Evolutionary conservation across 2,329 filamentous ascomycete species (phyloP).

Genomic region (Fusarium keratoplasticum): DNA sequence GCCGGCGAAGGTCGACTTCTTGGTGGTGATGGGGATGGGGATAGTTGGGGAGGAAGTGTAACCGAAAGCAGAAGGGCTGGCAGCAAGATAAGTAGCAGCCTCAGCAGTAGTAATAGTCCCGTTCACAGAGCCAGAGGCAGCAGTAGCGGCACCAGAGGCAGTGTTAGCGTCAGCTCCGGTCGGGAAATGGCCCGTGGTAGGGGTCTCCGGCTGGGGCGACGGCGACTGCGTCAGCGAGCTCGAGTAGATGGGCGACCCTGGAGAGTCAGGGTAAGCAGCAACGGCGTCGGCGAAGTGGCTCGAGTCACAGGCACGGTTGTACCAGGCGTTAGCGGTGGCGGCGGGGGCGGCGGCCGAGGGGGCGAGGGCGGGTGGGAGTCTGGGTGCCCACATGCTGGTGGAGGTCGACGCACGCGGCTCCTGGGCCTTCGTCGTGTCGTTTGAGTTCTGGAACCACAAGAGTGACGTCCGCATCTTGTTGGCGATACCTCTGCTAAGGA

Average conservation of each 20-base stretch:
- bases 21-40: slow-evolving; percentile 44
- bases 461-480: slow-evolving; percentile 23
- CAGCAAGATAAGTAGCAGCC: slow-evolving; percentile 37
- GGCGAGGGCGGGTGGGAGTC: slow-evolving; percentile 36
- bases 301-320: slow-evolving; percentile 39
- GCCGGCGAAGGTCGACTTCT: slow-evolving; percentile 22
- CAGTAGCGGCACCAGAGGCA: slow-evolving; percentile 38
- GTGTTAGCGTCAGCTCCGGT: slow-evolving; percentile 44
- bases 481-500: slow-evolving; percentile 3
- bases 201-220: slow-evolving; percentile 52
- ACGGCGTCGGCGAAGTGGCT: slow-evolving; percentile 41
- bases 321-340: slow-evolving; percentile 39
- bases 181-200: slow-evolving; percentile 44
- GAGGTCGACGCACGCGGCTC: slow-evolving; percentile 37
- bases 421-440: slow-evolving; percentile 38
- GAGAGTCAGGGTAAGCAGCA: slow-evolving; percentile 48
- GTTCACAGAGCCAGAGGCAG: slow-evolving; percentile 42
- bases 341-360: slow-evolving; percentile 38
- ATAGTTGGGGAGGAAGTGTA: slow-evolving; percentile 45
- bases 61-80: slow-evolving; percentile 31
- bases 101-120: slow-evolving; percentile 40
- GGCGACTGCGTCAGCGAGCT: slow-evolving; percentile 51
- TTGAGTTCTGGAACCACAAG: slow-evolving; percentile 44
- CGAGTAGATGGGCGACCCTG: slow-evolving; percentile 49
- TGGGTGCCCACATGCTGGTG: slow-evolving; percentile 32